Evolutionary conservation across 371 early-diverging fungal species (phyloP), one percentile per base, ranked within the genome.

Genomic region (Ordospora pajunii): DNA sequence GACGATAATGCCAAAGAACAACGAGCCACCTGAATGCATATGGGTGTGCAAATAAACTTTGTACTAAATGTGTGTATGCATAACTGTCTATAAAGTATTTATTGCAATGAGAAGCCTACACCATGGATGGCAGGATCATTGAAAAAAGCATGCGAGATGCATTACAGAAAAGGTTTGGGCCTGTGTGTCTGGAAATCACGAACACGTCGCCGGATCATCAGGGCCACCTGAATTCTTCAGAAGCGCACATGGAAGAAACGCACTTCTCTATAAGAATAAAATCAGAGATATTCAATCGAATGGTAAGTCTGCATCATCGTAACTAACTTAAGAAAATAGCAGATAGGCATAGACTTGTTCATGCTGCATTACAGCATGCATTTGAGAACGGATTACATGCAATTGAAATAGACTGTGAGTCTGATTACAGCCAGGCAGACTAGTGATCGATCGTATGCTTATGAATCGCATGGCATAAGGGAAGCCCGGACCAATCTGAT

Each of bases 301-400:
- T 65, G 66, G 48, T 46, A 65, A 44, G 48, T 65, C n/a, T 6
- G n/a, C 2, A 17, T 44, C 1, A 8, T 45, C 32, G 40, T 58
- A 58, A 58, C 40, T 58, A 58, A 58, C 40, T 58, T 58, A 58
- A 58, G 58, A 58, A 37, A 37, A n/a, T 58, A 2, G 1, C 37
- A 37, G 58, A 58, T 17, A 75, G 76, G 32, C 54, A 75, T 14
- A 68, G 63, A 58, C 40, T 58, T 42, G 51, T 75, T 5, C 53
- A 75, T 43, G 27, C 17, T 23, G 32, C 58, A 40, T 44, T 67
- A 12, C 37, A 64, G 1, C 53, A 52, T 75, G 69, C 42, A 27
- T 68, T 75, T 42, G 9, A 51, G 6, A 42, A 45, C 10, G 69
- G 62, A 1, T 48, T 68, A 32, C 69, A 68, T 58, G 54, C 67